Evolutionary conservation across 1,139 yeast genomes (phyloP).

Genomic region (Geotrichum candidum): DNA sequence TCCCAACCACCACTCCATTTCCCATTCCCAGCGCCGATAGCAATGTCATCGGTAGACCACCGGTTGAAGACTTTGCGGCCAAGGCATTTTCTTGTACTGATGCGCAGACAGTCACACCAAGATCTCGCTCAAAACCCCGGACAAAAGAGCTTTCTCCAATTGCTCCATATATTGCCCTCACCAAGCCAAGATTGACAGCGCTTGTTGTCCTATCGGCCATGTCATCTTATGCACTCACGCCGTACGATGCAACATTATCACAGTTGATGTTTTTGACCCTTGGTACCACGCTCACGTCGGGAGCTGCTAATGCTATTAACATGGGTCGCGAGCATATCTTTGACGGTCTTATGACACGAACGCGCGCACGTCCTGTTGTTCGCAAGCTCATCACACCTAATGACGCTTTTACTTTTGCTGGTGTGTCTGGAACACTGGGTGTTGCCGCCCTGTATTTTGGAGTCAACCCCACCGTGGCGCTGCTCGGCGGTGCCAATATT

Average conservation of each 20-base stretch:
- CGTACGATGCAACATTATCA: slow-evolving; percentile 64
- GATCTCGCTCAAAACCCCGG: not conserved
- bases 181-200: slow-evolving; percentile 85
- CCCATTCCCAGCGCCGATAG: slow-evolving; percentile 7
- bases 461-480: slow-evolving; percentile 79
- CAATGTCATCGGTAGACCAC: slow-evolving; percentile 4
- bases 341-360: slow-evolving; percentile 83
- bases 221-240: slow-evolving; percentile 90
- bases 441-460: slow-evolving; percentile 64
- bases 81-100: slow-evolving; percentile 12
- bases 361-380: slow-evolving; percentile 86
- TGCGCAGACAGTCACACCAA: slow-evolving; percentile 5
- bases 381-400: slow-evolving; percentile 67
- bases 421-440: slow-evolving; percentile 65
- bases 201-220: slow-evolving; percentile 86
- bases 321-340: slow-evolving; percentile 95
- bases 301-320: slow-evolving; percentile 93
- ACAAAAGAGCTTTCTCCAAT: slow-evolving; percentile 7
- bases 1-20: slow-evolving; percentile 9
- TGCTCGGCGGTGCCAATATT: slow-evolving; percentile 71
- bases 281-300: slow-evolving; percentile 86
- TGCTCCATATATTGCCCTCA: slow-evolving; percentile 56
- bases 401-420: slow-evolving; percentile 80
- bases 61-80: slow-evolving; percentile 14
- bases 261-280: slow-evolving; percentile 65